Evolutionary conservation across 2,329 filamentous ascomycete genomes (phyloP), one percentile per base, ranked within the genome.

Genomic region (Lachnellula suecica): DNA sequence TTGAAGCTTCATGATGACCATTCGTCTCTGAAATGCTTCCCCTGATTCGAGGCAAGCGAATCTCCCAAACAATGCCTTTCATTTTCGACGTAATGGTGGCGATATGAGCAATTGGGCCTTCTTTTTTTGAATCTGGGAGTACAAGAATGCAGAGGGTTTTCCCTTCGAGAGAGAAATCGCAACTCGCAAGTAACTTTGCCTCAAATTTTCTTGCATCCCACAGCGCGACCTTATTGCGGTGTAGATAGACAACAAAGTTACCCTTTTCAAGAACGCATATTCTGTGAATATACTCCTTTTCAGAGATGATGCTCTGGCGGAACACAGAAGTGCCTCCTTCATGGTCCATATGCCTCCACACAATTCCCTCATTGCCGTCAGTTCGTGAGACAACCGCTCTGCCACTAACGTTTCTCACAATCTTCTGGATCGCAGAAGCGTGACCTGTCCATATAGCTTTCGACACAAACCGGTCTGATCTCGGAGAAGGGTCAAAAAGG

Each of bases 341-440:
- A 37, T 73, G 73, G 23, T 76, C 70, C 49, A 76, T 72, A 67
- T 95, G 89, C 56, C 81, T 84, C 92, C 92, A 97, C 3, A 97
- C 81, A 59, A 93, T 84, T 52, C 85, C 87, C 68, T 96, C 89
- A 54, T 90, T 88, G 40, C 85, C 78, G 53, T 84, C 79, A 0
- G 92, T 96, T 47, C 90, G 81, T 6, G 92, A 96, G 27, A 96
- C 84, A 40, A 96, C 76, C 4, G 90, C 87, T 58, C 84, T 80
- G 8, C 91, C 92, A 63, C 85, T 89, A 40, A 88, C 88, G 63
- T 92, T 95, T 55, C 91, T 86, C 42, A 95, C 87, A 54, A 96
- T 89, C 66, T 95, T 96, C 64, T 88, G 87, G 56, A 97, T 84
- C 0, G 89, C 78, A 15, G 81, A 81, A 15, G 87, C 88, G 72